Percentiles rank a stretch among this genome's conserved stretches.
Evolutionary conservation across 176 grass and related monocot species (phyloP).

Genomic region (Oryza coarctata): DNA sequence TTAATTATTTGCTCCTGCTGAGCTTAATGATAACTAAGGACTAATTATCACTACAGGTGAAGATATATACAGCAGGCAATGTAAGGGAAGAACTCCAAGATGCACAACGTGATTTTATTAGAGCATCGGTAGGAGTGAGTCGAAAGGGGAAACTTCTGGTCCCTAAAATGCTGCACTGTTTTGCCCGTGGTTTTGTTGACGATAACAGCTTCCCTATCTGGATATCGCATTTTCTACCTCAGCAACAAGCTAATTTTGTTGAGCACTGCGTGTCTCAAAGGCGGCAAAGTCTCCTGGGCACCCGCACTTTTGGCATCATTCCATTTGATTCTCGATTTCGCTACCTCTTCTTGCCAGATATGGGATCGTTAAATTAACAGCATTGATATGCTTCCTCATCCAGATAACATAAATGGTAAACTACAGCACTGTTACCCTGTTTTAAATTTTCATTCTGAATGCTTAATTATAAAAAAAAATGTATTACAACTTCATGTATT

Average conservation of each 20-base stretch:
- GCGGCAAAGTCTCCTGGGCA: constrained; percentile 74
- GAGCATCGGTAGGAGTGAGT: constrained; percentile 83
- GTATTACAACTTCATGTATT: not conserved
- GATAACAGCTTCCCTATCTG: constrained; percentile 73
- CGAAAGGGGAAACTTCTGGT: constrained; percentile 86
- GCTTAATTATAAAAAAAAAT: not conserved
- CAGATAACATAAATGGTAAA: constrained; percentile 27
- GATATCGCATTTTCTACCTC: constrained; percentile 84
- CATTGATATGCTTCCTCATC: not conserved
- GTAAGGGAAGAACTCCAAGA: constrained; percentile 87
- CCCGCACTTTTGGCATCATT: constrained; percentile 68
- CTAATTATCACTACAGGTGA: constrained; percentile 53
- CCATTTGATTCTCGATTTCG: constrained; percentile 90
- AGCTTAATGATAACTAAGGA: not conserved
- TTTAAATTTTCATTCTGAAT: not conserved
- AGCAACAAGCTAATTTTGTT: constrained; percentile 78
- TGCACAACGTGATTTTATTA: constrained; percentile 72
- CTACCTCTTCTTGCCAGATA: constrained; percentile 83
- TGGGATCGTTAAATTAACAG: constrained; percentile 25
- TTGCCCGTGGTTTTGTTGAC: constrained; percentile 74
- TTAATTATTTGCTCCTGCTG: not conserved
- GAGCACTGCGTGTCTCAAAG: constrained; percentile 77
- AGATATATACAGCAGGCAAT: constrained; percentile 74
- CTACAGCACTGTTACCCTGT: not conserved
- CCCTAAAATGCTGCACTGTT: constrained; percentile 87